Evolutionary conservation across 306 rosid species (phyloP).

Genomic region (Citrullus mucosospermus): DNA sequence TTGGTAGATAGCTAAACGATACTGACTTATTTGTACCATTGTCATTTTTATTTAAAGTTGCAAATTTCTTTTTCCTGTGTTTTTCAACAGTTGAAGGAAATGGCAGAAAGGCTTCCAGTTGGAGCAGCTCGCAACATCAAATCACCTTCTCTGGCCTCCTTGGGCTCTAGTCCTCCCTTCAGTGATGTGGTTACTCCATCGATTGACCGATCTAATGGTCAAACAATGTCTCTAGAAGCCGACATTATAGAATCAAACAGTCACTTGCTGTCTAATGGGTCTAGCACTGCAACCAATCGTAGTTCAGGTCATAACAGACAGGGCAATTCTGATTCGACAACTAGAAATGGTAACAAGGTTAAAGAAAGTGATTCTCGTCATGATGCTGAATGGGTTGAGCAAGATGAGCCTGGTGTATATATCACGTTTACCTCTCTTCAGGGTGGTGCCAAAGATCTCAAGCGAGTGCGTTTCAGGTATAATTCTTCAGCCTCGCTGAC

Average conservation of each 20-base stretch:
- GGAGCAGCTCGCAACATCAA: constrained; percentile 72
- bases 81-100: constrained; percentile 65
- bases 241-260: constrained; percentile 59
- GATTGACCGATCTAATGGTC: constrained; percentile 50
- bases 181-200: constrained; percentile 47
- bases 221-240: constrained; percentile 43
- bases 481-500: background rate
- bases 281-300: constrained; percentile 42
- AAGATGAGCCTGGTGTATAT: constrained; percentile 15
- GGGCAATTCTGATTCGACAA: constrained; percentile 47
- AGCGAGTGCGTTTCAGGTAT: constrained; percentile 17
- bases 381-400: constrained; percentile 17
- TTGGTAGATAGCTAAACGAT: background rate
- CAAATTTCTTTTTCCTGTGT: constrained; percentile 4
- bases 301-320: constrained; percentile 55
- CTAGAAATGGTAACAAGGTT: constrained; percentile 19
- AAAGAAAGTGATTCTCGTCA: constrained; percentile 67
- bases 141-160: constrained; percentile 56
- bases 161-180: constrained; percentile 54
- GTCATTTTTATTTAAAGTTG: background rate
- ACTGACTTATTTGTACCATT: background rate
- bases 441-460: constrained; percentile 13
- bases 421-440: constrained; percentile 9
- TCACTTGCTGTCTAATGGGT: constrained; percentile 61
- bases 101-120: constrained; percentile 97